Evolutionary conservation across 345 rosid species (phyloP).

Genomic region (Hypericum androsaemum): DNA sequence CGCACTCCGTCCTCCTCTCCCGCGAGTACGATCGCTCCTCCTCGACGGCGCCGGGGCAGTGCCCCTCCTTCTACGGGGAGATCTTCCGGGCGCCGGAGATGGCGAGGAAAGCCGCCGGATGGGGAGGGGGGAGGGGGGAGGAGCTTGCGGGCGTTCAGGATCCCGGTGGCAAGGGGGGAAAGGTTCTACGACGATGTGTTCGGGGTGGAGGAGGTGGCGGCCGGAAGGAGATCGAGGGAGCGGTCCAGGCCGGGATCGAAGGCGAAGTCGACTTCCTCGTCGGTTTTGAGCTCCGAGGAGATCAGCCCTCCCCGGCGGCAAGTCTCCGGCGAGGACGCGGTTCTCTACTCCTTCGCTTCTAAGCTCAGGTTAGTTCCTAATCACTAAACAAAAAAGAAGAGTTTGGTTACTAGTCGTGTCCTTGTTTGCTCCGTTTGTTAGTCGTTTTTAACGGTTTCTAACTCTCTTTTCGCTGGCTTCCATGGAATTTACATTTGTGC

Average conservation of each 20-base stretch:
- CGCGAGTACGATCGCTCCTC: slow-evolving; percentile 38
- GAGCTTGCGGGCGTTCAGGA: slow-evolving; percentile 54
- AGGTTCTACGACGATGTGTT: slow-evolving; percentile 63
- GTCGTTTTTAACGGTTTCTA: neutral
- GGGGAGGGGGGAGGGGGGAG: slow-evolving; percentile 32
- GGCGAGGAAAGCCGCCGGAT: slow-evolving; percentile 15
- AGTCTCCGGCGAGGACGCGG: slow-evolving; percentile 47
- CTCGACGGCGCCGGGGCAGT: too few relatives aligned
- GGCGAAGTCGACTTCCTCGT: slow-evolving; percentile 60
- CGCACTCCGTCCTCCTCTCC: slow-evolving; percentile 50
- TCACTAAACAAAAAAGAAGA: too few relatives aligned
- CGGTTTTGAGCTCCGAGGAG: slow-evolving; percentile 70
- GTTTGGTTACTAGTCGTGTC: neutral
- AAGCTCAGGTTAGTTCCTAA: slow-evolving; percentile 50
- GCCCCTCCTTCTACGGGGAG: slow-evolving; percentile 55
- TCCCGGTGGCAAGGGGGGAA: slow-evolving; percentile 42
- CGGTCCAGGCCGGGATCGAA: slow-evolving; percentile 44
- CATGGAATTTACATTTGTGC: slow-evolving; percentile 8
- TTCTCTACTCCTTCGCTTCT: slow-evolving; percentile 63
- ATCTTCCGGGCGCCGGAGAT: slow-evolving; percentile 44
- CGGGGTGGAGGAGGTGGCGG: slow-evolving; percentile 27
- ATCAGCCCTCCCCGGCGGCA: slow-evolving; percentile 59
- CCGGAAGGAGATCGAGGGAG: slow-evolving; percentile 37
- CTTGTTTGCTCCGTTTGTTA: neutral
- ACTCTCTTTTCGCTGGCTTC: neutral